Base-by-base conservation (phyloP, 306 rosid genomes). In the Prunus davidiana region DNA sequence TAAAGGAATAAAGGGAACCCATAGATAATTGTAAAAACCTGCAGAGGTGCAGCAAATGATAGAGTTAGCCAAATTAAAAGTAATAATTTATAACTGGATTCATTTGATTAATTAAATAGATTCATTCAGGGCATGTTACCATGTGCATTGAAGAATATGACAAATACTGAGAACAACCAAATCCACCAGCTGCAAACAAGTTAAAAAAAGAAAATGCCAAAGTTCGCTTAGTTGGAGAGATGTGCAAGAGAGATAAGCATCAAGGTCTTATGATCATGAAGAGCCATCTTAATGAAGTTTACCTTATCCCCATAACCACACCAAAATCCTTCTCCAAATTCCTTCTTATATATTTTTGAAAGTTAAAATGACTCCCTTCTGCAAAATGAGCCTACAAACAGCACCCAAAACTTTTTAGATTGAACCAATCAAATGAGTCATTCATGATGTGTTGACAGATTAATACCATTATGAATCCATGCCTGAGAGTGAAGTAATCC, bases 161-260 rank as follows among this genome's bases (percentile, higher is more conserved):
- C 80, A 0, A 76, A 58, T 24, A 85, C 74, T 1, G 86, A 30
- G 76, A 81, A 88, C 32, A 84, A 27, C 92, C 96, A 90, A 70
- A 88, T 85, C 92, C 95, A 86, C 89, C 92, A 88, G 63, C 95
- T 90, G 86, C 83, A 84, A 67, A 38, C 43, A 34, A 46, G n/a
- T 15, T 51, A 1, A 20, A n/a, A 65, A 43, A 49, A 19, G 34
- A 38, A 38, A 38, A 38, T 38, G 43, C 9, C 8, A 38, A 38
- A 6, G 18, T 6, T 2, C 6, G 57, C 9, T 6, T 6, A 16
- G 24, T 54, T 6, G 10, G 9, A 18, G 24, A 6, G 20, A 54
- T 54, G 24, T 60, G 25, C 9, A 8, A 10, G 12, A 56, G 14
- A 20, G 18, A 4, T 16, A 51, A 16, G 8, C 8, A 51, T 51